Conservation (phyloP, 768 basidiomycete species). For the Pleurotus sapidus region DNA sequence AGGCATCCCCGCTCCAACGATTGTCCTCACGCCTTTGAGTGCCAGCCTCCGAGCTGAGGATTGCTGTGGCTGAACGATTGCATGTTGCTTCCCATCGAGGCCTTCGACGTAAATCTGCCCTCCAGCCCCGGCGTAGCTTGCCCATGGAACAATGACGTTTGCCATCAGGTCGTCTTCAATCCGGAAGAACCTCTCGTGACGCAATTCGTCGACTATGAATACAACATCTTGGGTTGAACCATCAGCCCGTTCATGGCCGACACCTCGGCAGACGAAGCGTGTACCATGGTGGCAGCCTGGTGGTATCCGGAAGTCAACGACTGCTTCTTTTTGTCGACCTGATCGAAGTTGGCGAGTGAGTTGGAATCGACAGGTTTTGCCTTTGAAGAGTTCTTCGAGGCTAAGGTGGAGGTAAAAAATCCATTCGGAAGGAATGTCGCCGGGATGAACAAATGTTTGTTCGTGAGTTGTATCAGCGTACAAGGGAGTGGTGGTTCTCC, state of each 20-base stretch:
- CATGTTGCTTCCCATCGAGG: conserved; percentile 45
- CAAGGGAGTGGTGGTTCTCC: conserved; percentile 4
- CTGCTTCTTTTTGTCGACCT: conserved; percentile 46
- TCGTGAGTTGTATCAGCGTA: conserved; percentile 11
- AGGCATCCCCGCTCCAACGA: conserved; percentile 39
- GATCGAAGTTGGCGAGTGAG: conserved; percentile 55
- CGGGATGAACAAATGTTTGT: conserved; percentile 33
- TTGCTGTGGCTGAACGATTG: neutral
- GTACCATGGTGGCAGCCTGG: conserved; percentile 62
- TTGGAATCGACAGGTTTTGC: conserved; percentile 54
- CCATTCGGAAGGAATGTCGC: conserved; percentile 57
- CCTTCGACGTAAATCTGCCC: conserved; percentile 51
- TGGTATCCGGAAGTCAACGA: conserved; percentile 59
- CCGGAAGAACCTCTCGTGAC: conserved; percentile 56
- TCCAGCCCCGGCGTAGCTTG: conserved; percentile 44
- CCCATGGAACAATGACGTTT: conserved; percentile 55
- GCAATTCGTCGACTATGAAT: conserved; percentile 59
- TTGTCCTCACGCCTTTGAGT: conserved; percentile 5
- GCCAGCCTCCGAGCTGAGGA: neutral
- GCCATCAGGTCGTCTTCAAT: conserved; percentile 54
- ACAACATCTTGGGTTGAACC: conserved; percentile 62
- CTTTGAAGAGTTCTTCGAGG: conserved; percentile 60
- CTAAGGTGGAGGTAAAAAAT: conserved; percentile 60
- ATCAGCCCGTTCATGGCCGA: conserved; percentile 62
- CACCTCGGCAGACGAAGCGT: conserved; percentile 55